Conservation (phyloP, 108 stramenopile species). For the Mediolabrus comicus region DNA sequence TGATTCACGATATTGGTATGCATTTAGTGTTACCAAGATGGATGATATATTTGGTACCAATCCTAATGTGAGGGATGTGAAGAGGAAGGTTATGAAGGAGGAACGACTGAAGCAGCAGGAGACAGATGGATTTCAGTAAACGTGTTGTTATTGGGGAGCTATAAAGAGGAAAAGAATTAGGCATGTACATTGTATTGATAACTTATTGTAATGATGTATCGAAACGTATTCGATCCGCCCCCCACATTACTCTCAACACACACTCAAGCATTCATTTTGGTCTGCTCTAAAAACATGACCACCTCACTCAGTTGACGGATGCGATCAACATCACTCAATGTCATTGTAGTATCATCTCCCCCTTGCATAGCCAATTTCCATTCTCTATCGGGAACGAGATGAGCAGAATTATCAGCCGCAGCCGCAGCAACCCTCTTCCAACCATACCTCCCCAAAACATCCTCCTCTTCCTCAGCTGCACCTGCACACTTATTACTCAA, state of each 20-base stretch:
- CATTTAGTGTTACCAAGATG: conserved; percentile 58
- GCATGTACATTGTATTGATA: too few species aligned
- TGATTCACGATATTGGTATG: conserved; percentile 59
- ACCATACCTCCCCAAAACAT: conserved; percentile 15
- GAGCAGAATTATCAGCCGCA: too few species aligned
- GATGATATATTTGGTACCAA: conserved; percentile 71
- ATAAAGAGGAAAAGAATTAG: too few species aligned
- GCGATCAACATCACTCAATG: conserved; percentile 7
- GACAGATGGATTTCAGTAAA: background rate
- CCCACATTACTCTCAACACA: too few species aligned
- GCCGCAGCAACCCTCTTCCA: conserved; percentile 17
- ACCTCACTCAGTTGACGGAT: conserved; percentile 34
- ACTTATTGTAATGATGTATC: too few species aligned
- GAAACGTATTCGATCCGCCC: too few species aligned
- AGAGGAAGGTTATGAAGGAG: background rate
- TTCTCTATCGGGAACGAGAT: conserved; percentile 34
- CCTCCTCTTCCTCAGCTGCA: too few species aligned
- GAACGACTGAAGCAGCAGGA: background rate
- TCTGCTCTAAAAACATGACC: conserved; percentile 52
- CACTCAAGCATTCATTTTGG: conserved; percentile 43
- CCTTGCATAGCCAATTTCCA: background rate
- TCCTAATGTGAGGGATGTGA: conserved; percentile 39
- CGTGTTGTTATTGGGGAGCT: too few species aligned
- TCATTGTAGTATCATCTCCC: conserved; percentile 1
- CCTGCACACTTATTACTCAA: background rate